Percentiles rank a stretch among this genome's conserved stretches.
Conservation (phyloP, 768 basidiomycete genomes). For the Dioszegia crocea region DNA sequence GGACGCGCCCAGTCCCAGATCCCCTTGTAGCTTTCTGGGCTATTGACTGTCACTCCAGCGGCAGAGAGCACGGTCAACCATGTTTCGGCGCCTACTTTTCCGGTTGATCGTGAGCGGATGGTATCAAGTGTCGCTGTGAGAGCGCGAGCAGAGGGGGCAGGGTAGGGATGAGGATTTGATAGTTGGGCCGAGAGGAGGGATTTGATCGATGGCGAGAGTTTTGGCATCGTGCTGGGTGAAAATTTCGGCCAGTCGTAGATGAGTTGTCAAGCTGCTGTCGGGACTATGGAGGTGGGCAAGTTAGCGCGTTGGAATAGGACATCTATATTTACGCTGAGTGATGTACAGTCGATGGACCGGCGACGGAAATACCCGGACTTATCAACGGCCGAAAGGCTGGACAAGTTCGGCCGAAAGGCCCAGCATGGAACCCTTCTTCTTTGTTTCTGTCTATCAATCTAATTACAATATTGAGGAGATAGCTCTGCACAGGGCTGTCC, state of each 20-base stretch:
- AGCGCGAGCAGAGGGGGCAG: slow-evolving; percentile 63
- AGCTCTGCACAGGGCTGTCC: no score
- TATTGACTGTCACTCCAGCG: slow-evolving; percentile 74
- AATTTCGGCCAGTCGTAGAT: no score
- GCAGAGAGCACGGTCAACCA: slow-evolving; percentile 61
- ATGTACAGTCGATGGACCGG: no score
- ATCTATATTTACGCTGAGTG: no score
- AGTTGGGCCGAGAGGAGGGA: slow-evolving; percentile 40
- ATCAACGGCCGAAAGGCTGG: not conserved
- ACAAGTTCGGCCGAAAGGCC: not conserved
- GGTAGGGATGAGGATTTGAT: slow-evolving; percentile 58
- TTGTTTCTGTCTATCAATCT: no score
- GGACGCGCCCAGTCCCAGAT: slow-evolving; percentile 35
- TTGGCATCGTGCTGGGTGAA: slow-evolving; percentile 6
- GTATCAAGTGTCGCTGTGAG: slow-evolving; percentile 48
- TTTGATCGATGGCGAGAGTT: slow-evolving; percentile 64
- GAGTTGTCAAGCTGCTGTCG: no score
- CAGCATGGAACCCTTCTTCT: no score
- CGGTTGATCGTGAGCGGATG: slow-evolving; percentile 22
- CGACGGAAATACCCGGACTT: no score
- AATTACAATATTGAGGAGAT: no score
- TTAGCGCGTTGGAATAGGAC: no score
- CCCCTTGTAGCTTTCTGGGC: slow-evolving; percentile 71
- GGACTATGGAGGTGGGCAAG: no score
- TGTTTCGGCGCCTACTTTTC: slow-evolving; percentile 20